These are phyloP conservation scores for Lentinus tigrinus DNA, from an alignment of 768 basidiomycete species.

Conservation along the genomic window DNA sequence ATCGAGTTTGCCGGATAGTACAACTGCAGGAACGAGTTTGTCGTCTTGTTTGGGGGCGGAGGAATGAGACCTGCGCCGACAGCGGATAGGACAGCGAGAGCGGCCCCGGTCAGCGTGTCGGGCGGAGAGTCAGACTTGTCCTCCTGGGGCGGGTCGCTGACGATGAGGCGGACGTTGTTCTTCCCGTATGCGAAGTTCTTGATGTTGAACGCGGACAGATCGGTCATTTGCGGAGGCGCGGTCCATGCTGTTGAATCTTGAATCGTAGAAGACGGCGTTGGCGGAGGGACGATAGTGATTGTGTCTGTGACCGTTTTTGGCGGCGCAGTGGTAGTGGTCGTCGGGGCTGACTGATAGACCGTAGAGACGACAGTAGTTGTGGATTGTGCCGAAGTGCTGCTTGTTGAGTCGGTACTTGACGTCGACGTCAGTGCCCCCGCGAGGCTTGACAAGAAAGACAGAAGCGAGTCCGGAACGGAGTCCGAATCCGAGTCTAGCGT, in stretches of 20 bases:
- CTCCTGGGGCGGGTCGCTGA: conserved; percentile 42
- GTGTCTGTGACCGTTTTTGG: conserved; percentile 19
- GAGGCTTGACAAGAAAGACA: too few relatives aligned
- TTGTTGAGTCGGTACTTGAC: neutral
- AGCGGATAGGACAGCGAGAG: conserved; percentile 14
- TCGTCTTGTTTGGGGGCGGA: conserved; percentile 23
- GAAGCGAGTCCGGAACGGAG: too few relatives aligned
- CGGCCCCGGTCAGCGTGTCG: conserved; percentile 3
- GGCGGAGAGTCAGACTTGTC: neutral
- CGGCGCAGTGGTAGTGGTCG: conserved; percentile 20
- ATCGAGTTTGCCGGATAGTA: conserved; percentile 68
- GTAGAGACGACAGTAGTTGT: conserved; percentile 11
- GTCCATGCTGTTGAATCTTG: conserved; percentile 41
- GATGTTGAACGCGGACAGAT: conserved; percentile 61
- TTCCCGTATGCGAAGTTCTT: conserved; percentile 52
- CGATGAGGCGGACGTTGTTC: conserved; percentile 55
- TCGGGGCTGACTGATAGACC: conserved; percentile 14
- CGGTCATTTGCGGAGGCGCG: conserved; percentile 50
- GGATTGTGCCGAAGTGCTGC: neutral
- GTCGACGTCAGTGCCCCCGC: neutral
- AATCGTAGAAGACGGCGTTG: conserved; percentile 9
- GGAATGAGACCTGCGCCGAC: conserved; percentile 6
- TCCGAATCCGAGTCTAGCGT: too few relatives aligned
- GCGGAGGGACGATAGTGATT: conserved; percentile 19
- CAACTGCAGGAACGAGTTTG: conserved; percentile 53